phyloP scores from a whole-genome alignment of 306 rosid genomes.

The Lagenaria siceraria region DNA sequence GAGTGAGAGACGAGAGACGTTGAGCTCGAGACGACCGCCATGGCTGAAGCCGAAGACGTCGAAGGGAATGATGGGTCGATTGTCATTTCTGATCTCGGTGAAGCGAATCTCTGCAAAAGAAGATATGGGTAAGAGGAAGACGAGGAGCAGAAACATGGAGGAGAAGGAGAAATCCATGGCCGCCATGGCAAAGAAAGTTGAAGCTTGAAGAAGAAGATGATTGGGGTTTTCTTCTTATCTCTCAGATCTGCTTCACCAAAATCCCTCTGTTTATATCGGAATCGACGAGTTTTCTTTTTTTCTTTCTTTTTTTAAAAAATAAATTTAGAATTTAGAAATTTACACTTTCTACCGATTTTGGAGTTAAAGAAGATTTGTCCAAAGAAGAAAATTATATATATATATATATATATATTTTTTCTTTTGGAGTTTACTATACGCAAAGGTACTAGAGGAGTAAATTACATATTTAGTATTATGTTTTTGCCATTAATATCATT shows the following conservation, averaged over 20 bases:
- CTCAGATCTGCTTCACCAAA: background rate
- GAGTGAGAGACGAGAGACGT: constrained; percentile 35
- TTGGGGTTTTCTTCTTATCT: background rate
- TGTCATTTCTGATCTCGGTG: constrained; percentile 39
- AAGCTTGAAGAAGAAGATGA: background rate
- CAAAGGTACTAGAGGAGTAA: background rate
- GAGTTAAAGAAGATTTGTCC: background rate
- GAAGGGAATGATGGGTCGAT: constrained; percentile 47
- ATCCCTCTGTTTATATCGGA: background rate
- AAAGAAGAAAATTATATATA: constrained; percentile 12
- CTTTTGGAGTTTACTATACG: background rate
- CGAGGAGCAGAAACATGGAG: background rate
- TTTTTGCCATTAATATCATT: background rate
- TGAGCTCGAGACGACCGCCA: constrained; percentile 66
- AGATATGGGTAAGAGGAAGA: constrained; percentile 5
- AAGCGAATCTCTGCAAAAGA: constrained; percentile 61
- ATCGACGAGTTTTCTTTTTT: background rate
- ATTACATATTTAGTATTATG: background rate
- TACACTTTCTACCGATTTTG: background rate
- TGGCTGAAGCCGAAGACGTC: constrained; percentile 87
- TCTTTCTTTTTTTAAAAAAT: too few species aligned
- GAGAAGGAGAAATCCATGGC: constrained; percentile 10
- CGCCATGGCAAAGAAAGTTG: constrained; percentile 11
- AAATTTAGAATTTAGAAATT: too few species aligned
- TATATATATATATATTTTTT: too few species aligned